phyloP scores from a whole-genome alignment of 139 green algal species.

The Coccomyxa sp. region DNA sequence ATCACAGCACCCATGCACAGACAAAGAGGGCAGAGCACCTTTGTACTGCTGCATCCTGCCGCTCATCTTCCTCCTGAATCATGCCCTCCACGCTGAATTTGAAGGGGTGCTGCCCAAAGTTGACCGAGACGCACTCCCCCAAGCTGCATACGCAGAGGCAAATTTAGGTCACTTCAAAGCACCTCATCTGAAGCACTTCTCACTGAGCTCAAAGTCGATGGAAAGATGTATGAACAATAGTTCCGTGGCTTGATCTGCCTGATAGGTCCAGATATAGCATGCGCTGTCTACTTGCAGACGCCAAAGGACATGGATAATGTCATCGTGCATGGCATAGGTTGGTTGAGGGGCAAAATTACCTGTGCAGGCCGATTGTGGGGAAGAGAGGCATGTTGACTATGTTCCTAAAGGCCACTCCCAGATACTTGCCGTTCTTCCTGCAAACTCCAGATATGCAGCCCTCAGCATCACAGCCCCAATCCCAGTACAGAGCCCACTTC shows the following conservation, averaged over 20 bases:
- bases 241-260: no score
- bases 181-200: background rate
- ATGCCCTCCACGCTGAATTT: conserved; percentile 72
- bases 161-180: background rate
- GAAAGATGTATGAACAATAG: no score
- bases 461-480: background rate
- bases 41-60: conserved; percentile 39
- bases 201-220: no score
- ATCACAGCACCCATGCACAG: background rate
- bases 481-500: background rate
- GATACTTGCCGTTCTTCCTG: conserved; percentile 79
- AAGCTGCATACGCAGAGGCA: conserved; percentile 29
- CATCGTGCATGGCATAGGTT: no score
- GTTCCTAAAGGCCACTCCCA: conserved; percentile 66
- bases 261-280: no score
- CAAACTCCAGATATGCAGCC: background rate
- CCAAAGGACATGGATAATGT: no score
- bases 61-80: conserved; percentile 48
- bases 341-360: no score
- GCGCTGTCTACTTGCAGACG: no score
- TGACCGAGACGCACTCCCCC: conserved; percentile 62
- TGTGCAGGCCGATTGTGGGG: conserved; percentile 86
- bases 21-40: conserved; percentile 22
- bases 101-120: conserved; percentile 79
- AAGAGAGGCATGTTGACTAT: conserved; percentile 54